phyloP scores from a whole-genome alignment of 2,329 filamentous ascomycete genomes.

The Trichoderma sp. region DNA sequence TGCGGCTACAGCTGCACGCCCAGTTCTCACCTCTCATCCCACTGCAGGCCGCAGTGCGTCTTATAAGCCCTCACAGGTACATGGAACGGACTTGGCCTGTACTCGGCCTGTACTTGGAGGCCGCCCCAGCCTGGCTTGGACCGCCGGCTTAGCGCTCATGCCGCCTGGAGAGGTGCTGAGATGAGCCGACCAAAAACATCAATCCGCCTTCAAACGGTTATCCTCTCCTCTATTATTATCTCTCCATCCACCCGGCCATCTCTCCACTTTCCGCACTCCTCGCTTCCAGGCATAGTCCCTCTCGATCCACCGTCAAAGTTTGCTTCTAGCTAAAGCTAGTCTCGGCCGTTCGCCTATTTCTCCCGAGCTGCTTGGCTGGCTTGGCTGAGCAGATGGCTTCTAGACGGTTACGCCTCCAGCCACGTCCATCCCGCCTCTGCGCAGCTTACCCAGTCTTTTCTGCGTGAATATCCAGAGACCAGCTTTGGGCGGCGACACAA shows the following conservation, averaged over 20 bases:
- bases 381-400: background rate
- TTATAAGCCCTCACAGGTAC: background rate
- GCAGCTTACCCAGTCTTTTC: background rate
- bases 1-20: background rate
- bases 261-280: background rate
- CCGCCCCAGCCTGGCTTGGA: background rate
- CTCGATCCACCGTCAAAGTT: background rate
- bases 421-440: background rate
- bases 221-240: background rate
- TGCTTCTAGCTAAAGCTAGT: background rate
- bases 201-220: too few species aligned
- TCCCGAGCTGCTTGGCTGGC: background rate
- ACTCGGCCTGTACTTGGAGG: background rate
- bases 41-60: background rate
- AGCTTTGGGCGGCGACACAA: slow-evolving; percentile 1
- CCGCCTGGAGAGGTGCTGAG: background rate
- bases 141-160: background rate
- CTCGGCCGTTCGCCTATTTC: background rate
- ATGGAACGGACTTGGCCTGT: background rate
- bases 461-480: background rate
- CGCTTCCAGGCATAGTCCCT: background rate
- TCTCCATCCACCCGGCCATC: too few species aligned
- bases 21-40: background rate
- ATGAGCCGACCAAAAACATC: too few species aligned
- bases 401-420: background rate